Base-by-base conservation (phyloP, 768 basidiomycete species). In the Harrya chromipes region DNA sequence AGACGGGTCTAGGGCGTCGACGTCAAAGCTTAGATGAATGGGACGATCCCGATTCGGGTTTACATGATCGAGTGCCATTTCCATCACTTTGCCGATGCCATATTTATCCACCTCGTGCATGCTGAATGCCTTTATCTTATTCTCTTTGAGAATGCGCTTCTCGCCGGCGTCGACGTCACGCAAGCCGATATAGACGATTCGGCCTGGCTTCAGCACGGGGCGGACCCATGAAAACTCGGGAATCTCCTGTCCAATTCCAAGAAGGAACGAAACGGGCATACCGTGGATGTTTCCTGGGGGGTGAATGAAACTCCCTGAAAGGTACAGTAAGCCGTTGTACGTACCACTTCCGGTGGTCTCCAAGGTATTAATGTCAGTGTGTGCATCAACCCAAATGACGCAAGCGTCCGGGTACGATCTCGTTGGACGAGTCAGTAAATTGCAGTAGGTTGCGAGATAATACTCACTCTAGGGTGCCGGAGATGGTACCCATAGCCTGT, bases 301-400 rank as follows among this genome's bases (percentile, higher is more conserved):
- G 14, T 9, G 8, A 24, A 34, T 63, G 27, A 23, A 33, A 37
- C 17, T 4, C 2, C 11, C 8, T 52, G 54, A 23, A 46, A 34
- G 24, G 11, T 34, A 37, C 17, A 11, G 27, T 17, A 23, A 33
- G 46, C 36, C 34, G 48, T 31, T 8, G 39, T 31, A 60, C 72
- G 47, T 64, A 81, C 87, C 87, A 58, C 87, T 83, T 37, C 73
- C 84, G 17, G 94, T 94, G 14, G 89, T 82, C 48, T 86, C 82
- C 11, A 79, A 72, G 6, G 94, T 97, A 70, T 99, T 97, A 73
- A 99, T 92, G 66, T 98, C 97, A 17, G 93, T 87, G 61, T 97
- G 97, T 3, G 97, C 97, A 65, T 99, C 97, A 51, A 98, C 75
- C 97, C 97, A 98, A 53, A 99, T 74, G 31, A 99, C 85, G 64